Evolutionary conservation across 768 basidiomycete genomes (phyloP).

Genomic region (Saitozyma podzolica): DNA sequence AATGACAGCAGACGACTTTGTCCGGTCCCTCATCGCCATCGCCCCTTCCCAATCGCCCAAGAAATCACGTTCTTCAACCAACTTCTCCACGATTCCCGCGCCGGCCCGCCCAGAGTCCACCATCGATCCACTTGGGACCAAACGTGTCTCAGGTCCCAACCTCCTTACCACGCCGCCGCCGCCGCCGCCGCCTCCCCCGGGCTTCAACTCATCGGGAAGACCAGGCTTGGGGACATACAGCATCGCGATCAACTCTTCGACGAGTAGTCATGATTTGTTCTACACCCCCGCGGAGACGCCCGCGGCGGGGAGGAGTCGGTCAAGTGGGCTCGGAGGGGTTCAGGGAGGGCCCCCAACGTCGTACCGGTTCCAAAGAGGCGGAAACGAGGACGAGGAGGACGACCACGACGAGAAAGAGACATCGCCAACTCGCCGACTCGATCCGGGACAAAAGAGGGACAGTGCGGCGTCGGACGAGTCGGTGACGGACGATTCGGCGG

Average conservation of each 20-base stretch:
- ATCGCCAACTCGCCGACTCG: background rate
- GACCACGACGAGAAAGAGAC: background rate
- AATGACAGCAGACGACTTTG: background rate
- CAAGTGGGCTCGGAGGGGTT: background rate
- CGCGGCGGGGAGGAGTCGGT: background rate
- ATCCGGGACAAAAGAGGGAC: background rate
- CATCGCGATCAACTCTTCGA: background rate
- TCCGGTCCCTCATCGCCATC: background rate
- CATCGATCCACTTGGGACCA: background rate
- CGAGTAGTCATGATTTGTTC: slow-evolving; percentile 13
- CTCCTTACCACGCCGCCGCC: background rate
- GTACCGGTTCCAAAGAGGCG: background rate
- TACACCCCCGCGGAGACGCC: slow-evolving; percentile 12
- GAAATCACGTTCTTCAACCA: background rate
- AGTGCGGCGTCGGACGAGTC: slow-evolving; percentile 1
- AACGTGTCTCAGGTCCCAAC: background rate
- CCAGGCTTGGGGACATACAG: background rate
- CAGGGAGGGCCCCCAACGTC: background rate
- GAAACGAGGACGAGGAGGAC: slow-evolving; percentile 4
- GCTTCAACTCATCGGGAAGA: background rate
- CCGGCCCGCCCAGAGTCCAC: slow-evolving; percentile 9
- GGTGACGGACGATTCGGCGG: slow-evolving; percentile 6
- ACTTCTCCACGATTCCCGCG: background rate
- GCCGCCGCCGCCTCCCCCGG: background rate
- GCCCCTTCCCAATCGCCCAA: background rate